Percentiles rank a stretch among this genome's conserved stretches.
Evolutionary conservation across 148 eudicot species (phyloP).

Genomic region (Spergularia marina): DNA sequence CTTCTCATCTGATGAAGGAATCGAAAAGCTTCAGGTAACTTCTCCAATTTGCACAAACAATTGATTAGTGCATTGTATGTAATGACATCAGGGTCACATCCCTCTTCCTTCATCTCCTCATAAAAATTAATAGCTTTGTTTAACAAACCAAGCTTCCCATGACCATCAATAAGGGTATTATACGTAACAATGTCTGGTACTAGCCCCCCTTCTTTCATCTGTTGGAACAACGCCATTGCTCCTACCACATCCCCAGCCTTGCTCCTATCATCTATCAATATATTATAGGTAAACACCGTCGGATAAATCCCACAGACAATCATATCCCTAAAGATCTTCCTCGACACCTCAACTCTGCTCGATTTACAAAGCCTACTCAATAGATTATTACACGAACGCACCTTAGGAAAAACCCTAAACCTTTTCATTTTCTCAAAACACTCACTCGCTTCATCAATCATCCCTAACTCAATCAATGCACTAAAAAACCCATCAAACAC

Average conservation of each 20-base stretch:
- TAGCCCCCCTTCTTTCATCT: conserved; percentile 60
- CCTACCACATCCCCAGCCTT: conserved; percentile 64
- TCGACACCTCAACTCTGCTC: conserved; percentile 40
- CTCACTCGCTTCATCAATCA: conserved; percentile 73
- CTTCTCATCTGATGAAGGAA: conserved; percentile 71
- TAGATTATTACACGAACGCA: conserved; percentile 76
- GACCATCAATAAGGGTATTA: conserved; percentile 81
- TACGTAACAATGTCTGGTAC: conserved; percentile 83
- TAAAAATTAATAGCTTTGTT: conserved; percentile 45
- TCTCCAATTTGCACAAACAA: conserved; percentile 73
- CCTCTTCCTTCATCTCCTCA: conserved; percentile 61
- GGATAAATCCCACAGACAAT: conserved; percentile 54
- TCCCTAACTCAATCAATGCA: conserved; percentile 60
- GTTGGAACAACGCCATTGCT: conserved; percentile 50
- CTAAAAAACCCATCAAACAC: conserved; percentile 83
- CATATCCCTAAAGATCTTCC: conserved; percentile 64
- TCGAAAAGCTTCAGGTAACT: conserved; percentile 56
- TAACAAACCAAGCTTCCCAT: conserved; percentile 79
- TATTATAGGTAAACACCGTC: conserved; percentile 77
- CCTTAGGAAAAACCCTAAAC: conserved; percentile 65
- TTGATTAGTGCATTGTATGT: conserved; percentile 83
- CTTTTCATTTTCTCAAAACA: conserved; percentile 70
- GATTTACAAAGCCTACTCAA: conserved; percentile 52
- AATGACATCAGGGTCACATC: conserved; percentile 72
- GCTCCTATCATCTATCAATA: conserved; percentile 75